Conservation (phyloP, 2,329 filamentous ascomycete species). For the Kalaharituber pfeilii region DNA sequence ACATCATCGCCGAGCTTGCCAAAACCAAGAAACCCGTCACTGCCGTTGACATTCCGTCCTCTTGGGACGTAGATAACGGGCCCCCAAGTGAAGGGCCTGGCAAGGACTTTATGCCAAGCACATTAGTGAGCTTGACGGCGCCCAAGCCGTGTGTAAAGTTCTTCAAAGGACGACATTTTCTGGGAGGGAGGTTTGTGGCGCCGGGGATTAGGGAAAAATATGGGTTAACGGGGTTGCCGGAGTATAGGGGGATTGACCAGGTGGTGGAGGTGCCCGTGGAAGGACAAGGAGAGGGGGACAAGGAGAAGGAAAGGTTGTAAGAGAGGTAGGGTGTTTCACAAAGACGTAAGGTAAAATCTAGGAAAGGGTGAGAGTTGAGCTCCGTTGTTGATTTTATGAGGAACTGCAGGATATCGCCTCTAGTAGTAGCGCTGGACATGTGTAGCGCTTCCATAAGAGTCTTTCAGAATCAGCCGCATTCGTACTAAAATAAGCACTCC, state of each 20-base stretch:
- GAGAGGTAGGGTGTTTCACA: too few species aligned
- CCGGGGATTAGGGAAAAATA: conserved; percentile 68
- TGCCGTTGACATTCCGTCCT: conserved; percentile 81
- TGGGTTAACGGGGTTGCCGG: conserved; percentile 60
- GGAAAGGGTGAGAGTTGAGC: too few species aligned
- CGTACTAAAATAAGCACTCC: too few species aligned
- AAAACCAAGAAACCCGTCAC: conserved; percentile 59
- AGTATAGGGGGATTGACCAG: conserved; percentile 76
- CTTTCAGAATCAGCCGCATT: too few species aligned
- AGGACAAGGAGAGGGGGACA: background rate
- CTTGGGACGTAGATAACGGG: conserved; percentile 80
- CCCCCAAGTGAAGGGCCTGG: conserved; percentile 49
- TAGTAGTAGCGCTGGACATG: too few species aligned
- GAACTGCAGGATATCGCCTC: too few species aligned
- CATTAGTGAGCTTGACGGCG: conserved; percentile 75
- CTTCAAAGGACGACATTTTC: conserved; percentile 54
- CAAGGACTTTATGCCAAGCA: conserved; percentile 60
- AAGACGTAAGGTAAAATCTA: too few species aligned
- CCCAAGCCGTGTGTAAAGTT: conserved; percentile 76
- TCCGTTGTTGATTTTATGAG: too few species aligned
- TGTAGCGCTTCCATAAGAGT: too few species aligned
- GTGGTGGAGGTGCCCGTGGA: conserved; percentile 49
- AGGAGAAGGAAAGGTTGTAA: background rate
- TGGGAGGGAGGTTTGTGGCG: conserved; percentile 50
- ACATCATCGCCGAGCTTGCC: conserved; percentile 61